phyloP scores from a whole-genome alignment of 176 grass and related monocot species.

The Aegilops tauschii region DNA sequence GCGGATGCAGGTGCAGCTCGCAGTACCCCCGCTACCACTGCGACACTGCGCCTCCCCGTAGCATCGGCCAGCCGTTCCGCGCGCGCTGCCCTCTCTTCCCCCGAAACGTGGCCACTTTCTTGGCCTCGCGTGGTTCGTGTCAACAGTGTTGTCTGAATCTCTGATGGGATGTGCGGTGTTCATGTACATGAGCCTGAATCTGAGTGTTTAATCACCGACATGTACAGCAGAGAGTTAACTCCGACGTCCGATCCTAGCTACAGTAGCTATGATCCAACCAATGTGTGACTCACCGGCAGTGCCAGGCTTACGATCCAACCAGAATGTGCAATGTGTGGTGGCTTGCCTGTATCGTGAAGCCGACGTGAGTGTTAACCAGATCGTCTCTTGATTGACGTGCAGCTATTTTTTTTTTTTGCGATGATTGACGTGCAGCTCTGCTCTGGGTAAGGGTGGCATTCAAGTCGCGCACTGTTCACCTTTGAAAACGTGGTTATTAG shows the following conservation, averaged over 20 bases:
- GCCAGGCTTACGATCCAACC: not conserved
- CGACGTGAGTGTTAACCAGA: not conserved
- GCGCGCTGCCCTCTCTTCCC: too few relatives aligned
- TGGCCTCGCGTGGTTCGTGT: not conserved
- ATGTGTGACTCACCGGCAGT: not conserved
- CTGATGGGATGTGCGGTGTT: not conserved
- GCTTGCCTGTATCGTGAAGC: not conserved
- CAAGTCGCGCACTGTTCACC: not conserved
- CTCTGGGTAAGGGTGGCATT: not conserved
- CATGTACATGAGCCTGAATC: not conserved
- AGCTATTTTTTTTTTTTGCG: not conserved
- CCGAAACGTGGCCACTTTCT: too few relatives aligned
- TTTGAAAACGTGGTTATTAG: not conserved
- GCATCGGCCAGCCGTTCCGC: too few relatives aligned
- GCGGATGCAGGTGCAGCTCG: not conserved
- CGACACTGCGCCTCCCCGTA: not conserved
- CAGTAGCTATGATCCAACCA: not conserved
- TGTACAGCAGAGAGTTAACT: not conserved
- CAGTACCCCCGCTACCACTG: not conserved
- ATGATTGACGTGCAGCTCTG: not conserved
- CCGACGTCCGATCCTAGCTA: too few relatives aligned
- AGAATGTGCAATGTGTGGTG: not conserved
- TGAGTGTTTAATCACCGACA: not conserved
- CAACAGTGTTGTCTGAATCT: not conserved
- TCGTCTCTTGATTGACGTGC: not conserved